Base-by-base conservation (phyloP, 805 yeast species). In the Cyberlindnera xylosilytica region DNA sequence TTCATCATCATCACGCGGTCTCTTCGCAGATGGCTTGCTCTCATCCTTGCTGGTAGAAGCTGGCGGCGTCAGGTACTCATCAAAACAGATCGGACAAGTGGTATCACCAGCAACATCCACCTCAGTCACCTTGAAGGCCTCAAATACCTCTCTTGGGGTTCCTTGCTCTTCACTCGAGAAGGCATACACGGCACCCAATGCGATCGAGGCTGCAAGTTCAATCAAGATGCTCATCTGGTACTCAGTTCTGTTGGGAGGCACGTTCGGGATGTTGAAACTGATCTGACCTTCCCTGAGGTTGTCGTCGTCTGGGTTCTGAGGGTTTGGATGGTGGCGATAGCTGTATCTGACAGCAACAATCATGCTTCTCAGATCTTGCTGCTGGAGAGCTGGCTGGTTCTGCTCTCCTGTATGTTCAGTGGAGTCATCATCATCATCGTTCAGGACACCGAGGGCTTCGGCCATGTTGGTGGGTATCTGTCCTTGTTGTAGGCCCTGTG, bases 81-180 rank as follows among this genome's bases (percentile, higher is more conserved):
- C 88, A 51, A 77, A 81, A 60, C 90, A 83, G 27, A 83, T 80
- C 10, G 87, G 69, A 54, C 91, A 84, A 2, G 61, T 63, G 17
- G 56, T 53, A 33, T 64, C 67, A 3, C 51, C 51, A 30, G 74
- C 45, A 0, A 67, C 66, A 1, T 49, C 43, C 1, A 61, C 46
- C 13, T 58, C 54, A 30, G 64, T 56, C 1, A 66, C 54, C 6
- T 78, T 75, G 42, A 82, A 69, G 6, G 68, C 63, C 24, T 74
- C 74, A 61, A 83, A 82, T 24, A 66, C 67, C 20, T 74, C 74
- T 18, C 68, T 60, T 0, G 82, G 65, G 28, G 72, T 67, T 16
- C 71, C 66, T 42, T 68, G 70, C 43, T 72, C 15, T 34, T 36
- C 68, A 23, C 73, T 64, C 2, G 51, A 35, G 30, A 74, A 69